Evolutionary conservation across 1,284 basidiomycete species (phyloP).

Genomic region (Fomitopsis betulina): DNA sequence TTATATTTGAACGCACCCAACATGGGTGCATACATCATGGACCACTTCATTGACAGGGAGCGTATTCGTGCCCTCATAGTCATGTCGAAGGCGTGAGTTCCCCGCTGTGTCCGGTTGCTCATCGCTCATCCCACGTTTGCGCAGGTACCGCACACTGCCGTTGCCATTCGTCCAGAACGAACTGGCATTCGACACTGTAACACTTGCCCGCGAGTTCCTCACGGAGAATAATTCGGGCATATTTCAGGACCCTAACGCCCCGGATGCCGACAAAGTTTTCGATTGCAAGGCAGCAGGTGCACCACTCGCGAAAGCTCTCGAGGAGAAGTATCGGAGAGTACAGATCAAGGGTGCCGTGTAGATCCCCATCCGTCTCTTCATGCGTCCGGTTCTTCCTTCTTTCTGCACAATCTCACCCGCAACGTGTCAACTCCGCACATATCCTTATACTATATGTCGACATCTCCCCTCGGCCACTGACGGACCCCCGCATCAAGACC

Average conservation of each 20-base stretch:
- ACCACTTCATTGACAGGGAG: slow-evolving; percentile 95
- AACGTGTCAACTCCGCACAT: background rate
- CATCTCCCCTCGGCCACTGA: background rate
- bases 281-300: slow-evolving; percentile 60
- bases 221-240: slow-evolving; percentile 62
- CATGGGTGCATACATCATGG: slow-evolving; percentile 99
- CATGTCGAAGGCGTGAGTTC: slow-evolving; percentile 89
- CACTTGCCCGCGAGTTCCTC: slow-evolving; percentile 71
- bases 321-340: slow-evolving; percentile 75
- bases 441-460: background rate
- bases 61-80: slow-evolving; percentile 82
- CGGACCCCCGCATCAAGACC: background rate
- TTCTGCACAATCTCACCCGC: background rate
- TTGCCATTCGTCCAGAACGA: slow-evolving; percentile 76
- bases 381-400: background rate
- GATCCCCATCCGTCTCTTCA: slow-evolving; percentile 3
- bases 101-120: slow-evolving; percentile 5
- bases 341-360: slow-evolving; percentile 60
- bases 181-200: slow-evolving; percentile 76
- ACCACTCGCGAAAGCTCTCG: slow-evolving; percentile 54
- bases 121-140: background rate
- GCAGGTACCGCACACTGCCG: slow-evolving; percentile 78
- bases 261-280: slow-evolving; percentile 56
- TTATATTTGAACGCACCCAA: slow-evolving; percentile 86
- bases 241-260: slow-evolving; percentile 61